Conservation (phyloP, 345 rosid genomes). For the Leavenworthia alabamica region DNA sequence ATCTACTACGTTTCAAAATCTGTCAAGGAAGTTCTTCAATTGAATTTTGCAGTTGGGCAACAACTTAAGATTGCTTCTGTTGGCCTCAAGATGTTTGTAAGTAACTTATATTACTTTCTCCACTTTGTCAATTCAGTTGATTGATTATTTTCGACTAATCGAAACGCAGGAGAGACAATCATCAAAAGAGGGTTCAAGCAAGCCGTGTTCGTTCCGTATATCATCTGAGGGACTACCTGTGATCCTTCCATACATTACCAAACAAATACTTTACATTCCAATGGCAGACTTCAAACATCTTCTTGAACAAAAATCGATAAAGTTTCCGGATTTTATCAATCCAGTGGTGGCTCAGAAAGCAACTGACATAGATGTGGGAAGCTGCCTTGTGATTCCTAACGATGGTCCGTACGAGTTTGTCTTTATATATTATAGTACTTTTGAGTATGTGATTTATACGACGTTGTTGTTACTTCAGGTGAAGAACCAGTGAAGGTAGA, state of each 20-base stretch:
- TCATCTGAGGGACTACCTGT: constrained; percentile 93
- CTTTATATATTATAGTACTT: neutral
- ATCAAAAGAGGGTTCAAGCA: constrained; percentile 62
- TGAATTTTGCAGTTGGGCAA: constrained; percentile 79
- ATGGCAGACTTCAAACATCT: constrained; percentile 73
- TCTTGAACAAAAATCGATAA: constrained; percentile 70
- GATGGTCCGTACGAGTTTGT: constrained; percentile 40
- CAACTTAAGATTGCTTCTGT: constrained; percentile 91
- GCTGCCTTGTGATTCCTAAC: constrained; percentile 65
- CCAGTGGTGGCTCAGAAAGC: constrained; percentile 61
- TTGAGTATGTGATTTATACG: neutral
- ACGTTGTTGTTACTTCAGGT: constrained; percentile 17
- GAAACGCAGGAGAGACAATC: constrained; percentile 70
- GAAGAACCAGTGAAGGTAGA: constrained; percentile 40
- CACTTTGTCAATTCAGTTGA: neutral
- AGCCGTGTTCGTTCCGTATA: constrained; percentile 78
- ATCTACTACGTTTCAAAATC: constrained; percentile 88
- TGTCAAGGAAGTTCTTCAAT: constrained; percentile 67
- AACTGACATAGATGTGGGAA: constrained; percentile 64
- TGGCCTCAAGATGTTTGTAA: constrained; percentile 97
- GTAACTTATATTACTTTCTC: constrained; percentile 28
- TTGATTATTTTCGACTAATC: neutral
- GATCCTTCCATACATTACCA: constrained; percentile 81
- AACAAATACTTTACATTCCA: constrained; percentile 63
- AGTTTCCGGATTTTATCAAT: constrained; percentile 69